Percentiles rank a stretch among this genome's conserved stretches.
phyloP scores from a whole-genome alignment of 2,329 filamentous ascomycete genomes.

The Fusarium concolor region DNA sequence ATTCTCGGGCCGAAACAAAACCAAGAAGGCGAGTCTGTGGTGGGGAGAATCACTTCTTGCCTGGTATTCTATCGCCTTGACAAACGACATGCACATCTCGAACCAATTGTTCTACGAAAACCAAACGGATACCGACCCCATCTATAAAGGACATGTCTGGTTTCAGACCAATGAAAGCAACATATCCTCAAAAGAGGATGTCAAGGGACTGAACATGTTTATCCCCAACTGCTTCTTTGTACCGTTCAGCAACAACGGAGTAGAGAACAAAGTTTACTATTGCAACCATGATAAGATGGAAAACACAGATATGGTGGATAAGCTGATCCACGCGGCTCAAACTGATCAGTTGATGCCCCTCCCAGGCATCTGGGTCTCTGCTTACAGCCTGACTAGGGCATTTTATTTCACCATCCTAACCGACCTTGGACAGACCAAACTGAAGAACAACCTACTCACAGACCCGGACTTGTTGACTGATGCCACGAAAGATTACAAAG shows the following conservation, averaged over 20 bases:
- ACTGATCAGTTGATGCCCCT: background rate
- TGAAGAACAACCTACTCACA: accelerated
- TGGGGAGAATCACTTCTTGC: background rate
- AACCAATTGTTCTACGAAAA: background rate
- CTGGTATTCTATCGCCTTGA: background rate
- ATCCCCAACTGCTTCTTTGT: background rate
- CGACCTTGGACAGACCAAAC: background rate
- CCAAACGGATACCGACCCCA: background rate
- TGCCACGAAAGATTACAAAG: background rate
- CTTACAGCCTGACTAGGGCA: background rate
- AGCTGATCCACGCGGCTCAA: background rate
- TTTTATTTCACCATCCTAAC: background rate
- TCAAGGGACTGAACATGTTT: too few species aligned
- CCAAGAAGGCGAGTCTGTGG: background rate
- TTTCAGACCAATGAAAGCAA: too few species aligned
- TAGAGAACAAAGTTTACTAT: background rate
- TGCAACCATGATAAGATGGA: background rate
- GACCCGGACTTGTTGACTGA: background rate
- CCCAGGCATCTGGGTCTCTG: background rate
- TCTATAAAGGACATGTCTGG: background rate
- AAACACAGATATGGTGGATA: background rate
- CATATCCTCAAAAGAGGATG: too few species aligned
- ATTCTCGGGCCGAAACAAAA: background rate
- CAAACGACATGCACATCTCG: background rate
- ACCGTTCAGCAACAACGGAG: background rate